Evolutionary conservation across 2,329 filamentous ascomycete genomes (phyloP), one percentile per base, ranked within the genome.

Genomic region (Grosmannia clavigera): DNA sequence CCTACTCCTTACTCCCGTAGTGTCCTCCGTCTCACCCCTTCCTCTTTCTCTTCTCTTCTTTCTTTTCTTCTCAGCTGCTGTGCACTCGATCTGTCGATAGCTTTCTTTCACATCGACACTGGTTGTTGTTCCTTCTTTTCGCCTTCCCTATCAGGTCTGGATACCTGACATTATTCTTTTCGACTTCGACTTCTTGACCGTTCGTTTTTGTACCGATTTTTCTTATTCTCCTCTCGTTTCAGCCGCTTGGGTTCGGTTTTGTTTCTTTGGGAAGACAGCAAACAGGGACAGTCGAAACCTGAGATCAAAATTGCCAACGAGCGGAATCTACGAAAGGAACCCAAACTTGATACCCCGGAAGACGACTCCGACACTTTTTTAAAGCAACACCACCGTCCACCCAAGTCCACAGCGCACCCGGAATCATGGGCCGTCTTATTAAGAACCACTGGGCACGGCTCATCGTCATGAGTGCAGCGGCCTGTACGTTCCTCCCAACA

Each of bases 361-460:
- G 19, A n/a, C 43, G 16, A 46, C 19, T 46, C 16, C 4, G 50
- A 52, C 50, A 19, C 3, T 7, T n/a, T 31, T 19, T 29, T 4
- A 29, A 12, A 29, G 5, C 48, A 25, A 12, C 48, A 51, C 43
- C 16, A 19, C 43, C 43, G 7, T 38, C 52, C 31, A 11, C 22
- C 31, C 14, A 2, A 25, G 12, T 27, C 25, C 22, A 25, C 27
- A 51, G 54, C 31, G 55, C 43, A 53, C 46, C 57, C 57, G 65
- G 56, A 73, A 76, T 66, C 64, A 99, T 99, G 94, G 94, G 94
- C 74, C 94, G 87, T 76, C 85, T 99, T 71, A 97, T 99, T 78
- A 99, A 99, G 82, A 97, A 97, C 78, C 94, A 99, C 79, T 96
- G 90, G 90, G 94, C 91, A 67, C 87, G 94, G 63, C 85, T 99